phyloP scores from a whole-genome alignment of 2,329 filamentous ascomycete species.

The Ophiostoma angusticollis region DNA sequence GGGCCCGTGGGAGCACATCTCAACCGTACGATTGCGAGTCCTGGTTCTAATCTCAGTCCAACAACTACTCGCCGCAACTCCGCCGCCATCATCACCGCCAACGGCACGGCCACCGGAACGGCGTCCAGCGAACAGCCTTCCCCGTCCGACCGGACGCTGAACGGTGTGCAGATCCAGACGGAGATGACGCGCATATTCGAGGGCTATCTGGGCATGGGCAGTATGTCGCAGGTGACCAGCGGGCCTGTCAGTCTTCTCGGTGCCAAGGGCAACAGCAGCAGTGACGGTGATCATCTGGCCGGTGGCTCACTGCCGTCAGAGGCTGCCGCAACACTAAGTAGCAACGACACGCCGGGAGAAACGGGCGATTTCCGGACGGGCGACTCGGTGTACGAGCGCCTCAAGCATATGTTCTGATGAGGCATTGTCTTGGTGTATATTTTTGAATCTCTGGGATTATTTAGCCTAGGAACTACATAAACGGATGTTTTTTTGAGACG shows the following conservation, averaged over 20 bases:
- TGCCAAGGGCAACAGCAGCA: background rate
- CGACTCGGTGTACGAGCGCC: conserved; percentile 6
- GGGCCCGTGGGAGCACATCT: too few relatives aligned
- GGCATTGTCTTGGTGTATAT: background rate
- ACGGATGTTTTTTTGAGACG: too few relatives aligned
- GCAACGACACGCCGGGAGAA: background rate
- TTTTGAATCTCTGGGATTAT: too few relatives aligned
- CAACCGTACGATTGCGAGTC: too few relatives aligned
- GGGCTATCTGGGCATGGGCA: conserved; percentile 21
- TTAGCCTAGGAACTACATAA: too few relatives aligned
- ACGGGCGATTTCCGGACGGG: background rate
- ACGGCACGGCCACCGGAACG: background rate
- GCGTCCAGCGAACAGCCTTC: background rate
- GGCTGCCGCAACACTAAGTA: background rate
- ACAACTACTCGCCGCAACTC: too few relatives aligned
- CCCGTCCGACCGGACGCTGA: conserved; percentile 18
- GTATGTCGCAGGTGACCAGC: conserved; percentile 4
- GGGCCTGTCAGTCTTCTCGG: background rate
- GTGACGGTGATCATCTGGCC: background rate
- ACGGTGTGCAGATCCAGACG: conserved; percentile 36
- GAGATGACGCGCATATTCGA: conserved; percentile 41
- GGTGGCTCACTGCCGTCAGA: too few relatives aligned
- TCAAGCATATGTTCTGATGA: conserved; percentile 7
- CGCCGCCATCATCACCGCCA: background rate
- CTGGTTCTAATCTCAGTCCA: too few relatives aligned